A percentile compares a stretch with the other conserved stretches of the same genome.
Conservation (phyloP, 768 basidiomycete species). For the Trametes sanguinea region DNA sequence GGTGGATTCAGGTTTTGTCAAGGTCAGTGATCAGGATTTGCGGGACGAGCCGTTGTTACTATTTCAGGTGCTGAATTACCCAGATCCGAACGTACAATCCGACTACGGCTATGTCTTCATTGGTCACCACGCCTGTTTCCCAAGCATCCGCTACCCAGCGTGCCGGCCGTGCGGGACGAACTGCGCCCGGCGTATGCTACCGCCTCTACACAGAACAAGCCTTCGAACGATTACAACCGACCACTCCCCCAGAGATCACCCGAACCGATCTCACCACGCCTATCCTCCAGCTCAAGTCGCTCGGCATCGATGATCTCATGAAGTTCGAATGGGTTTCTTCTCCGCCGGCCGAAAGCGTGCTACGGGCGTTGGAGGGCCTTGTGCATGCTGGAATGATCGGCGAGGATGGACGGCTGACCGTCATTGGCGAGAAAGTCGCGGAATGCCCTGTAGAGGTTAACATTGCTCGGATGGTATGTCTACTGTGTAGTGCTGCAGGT, state of each 20-base stretch:
- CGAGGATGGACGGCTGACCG: slow-evolving; percentile 74
- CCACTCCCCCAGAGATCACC: slow-evolving; percentile 87
- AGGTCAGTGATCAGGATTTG: slow-evolving; percentile 49
- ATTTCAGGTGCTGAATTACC: not conserved
- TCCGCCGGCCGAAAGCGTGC: slow-evolving; percentile 83
- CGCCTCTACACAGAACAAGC: slow-evolving; percentile 77
- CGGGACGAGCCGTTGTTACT: not conserved
- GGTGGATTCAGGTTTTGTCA: slow-evolving; percentile 93
- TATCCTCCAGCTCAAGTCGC: slow-evolving; percentile 89
- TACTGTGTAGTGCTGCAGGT: too few relatives aligned
- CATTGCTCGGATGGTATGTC: slow-evolving; percentile 87
- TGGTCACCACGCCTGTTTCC: slow-evolving; percentile 82
- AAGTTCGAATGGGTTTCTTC: slow-evolving; percentile 94
- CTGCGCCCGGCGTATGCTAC: slow-evolving; percentile 89
- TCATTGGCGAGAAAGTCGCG: slow-evolving; percentile 81
- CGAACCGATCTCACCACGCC: slow-evolving; percentile 90
- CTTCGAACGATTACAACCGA: slow-evolving; percentile 60
- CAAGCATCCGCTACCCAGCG: slow-evolving; percentile 90
- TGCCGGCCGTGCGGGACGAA: slow-evolving; percentile 93
- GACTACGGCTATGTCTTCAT: slow-evolving; percentile 77
- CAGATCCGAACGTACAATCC: slow-evolving; percentile 93
- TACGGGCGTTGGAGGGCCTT: slow-evolving; percentile 84
- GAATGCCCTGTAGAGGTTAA: slow-evolving; percentile 94
- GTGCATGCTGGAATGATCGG: slow-evolving; percentile 82
- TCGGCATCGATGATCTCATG: slow-evolving; percentile 94